These are phyloP conservation scores for Kodamaea restingae DNA, from an alignment of 805 yeast genomes.

Conservation along the genomic window DNA sequence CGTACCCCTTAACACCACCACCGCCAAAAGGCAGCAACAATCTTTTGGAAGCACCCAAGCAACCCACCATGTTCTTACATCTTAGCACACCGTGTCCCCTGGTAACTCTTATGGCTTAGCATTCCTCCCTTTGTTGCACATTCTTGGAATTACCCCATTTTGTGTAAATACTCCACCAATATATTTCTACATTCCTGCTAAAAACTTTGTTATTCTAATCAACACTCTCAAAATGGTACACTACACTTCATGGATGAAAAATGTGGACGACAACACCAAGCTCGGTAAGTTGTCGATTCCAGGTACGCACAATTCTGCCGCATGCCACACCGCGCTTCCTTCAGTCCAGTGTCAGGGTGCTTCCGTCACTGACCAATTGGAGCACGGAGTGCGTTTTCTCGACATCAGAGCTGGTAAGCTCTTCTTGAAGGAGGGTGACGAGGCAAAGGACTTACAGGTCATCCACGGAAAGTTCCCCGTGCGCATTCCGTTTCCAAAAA, in stretches of 20 bases:
- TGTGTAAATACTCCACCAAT: too few relatives aligned
- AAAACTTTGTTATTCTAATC: too few relatives aligned
- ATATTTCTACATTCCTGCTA: too few relatives aligned
- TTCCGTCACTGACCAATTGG: conserved; percentile 55
- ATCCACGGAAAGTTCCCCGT: conserved; percentile 78
- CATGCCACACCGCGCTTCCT: conserved; percentile 66
- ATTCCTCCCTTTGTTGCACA: too few relatives aligned
- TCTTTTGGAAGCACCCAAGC: too few relatives aligned
- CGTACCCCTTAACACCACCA: too few relatives aligned
- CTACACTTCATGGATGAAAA: conserved; percentile 50
- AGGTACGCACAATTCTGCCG: conserved; percentile 85
- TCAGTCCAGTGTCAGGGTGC: conserved; percentile 74
- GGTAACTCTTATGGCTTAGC: too few relatives aligned
- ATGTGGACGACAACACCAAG: conserved; percentile 47
- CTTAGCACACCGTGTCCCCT: too few relatives aligned
- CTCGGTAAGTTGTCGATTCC: conserved; percentile 61
- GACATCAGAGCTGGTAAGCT: conserved; percentile 64
- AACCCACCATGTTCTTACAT: too few relatives aligned
- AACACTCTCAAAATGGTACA: conserved; percentile 30
- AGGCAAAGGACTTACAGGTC: conserved; percentile 55
- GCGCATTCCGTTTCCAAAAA: conserved; percentile 51
- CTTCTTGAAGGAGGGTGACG: conserved; percentile 48
- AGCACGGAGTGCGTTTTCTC: conserved; percentile 70
- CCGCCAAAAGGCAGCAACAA: too few relatives aligned
- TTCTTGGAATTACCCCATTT: too few relatives aligned